These are phyloP conservation scores for Firmiana major DNA, from an alignment of 345 rosid species.

Conservation along the genomic window DNA sequence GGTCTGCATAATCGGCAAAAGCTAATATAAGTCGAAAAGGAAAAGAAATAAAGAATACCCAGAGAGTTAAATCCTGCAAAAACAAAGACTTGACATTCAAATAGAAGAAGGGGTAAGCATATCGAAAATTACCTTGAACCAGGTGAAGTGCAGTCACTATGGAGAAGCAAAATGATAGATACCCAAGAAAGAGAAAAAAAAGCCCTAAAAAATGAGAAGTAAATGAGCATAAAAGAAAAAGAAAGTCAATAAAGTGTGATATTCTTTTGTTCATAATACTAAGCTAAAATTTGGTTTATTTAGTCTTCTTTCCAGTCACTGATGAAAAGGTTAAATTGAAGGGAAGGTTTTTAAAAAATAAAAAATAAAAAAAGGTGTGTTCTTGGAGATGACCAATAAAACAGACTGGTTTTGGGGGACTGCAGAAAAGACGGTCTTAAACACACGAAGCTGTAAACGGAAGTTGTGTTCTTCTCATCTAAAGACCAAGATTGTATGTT, in stretches of 20 bases:
- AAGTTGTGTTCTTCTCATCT: not conserved
- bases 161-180: conserved; percentile 15
- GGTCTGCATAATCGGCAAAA: not conserved
- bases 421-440: not conserved
- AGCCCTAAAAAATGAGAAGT: conserved; percentile 17
- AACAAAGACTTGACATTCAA: not conserved
- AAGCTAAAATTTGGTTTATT: conserved; percentile 10
- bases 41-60: not conserved
- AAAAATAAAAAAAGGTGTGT: not conserved
- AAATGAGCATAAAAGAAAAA: conserved; percentile 8
- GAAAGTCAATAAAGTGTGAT: conserved; percentile 20
- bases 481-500: conserved; percentile 8
- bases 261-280: not conserved
- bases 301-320: not conserved
- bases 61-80: conserved; percentile 6
- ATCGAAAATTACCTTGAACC: conserved; percentile 10
- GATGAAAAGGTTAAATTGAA: not conserved
- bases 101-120: not conserved
- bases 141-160: conserved; percentile 14
- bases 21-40: too few relatives aligned
- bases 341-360: not conserved
- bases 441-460: not conserved
- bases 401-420: not conserved
- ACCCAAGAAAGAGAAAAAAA: conserved; percentile 17
- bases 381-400: not conserved